Evolutionary conservation across 805 yeast species (phyloP).

Genomic region (Candida tammaniensis): DNA sequence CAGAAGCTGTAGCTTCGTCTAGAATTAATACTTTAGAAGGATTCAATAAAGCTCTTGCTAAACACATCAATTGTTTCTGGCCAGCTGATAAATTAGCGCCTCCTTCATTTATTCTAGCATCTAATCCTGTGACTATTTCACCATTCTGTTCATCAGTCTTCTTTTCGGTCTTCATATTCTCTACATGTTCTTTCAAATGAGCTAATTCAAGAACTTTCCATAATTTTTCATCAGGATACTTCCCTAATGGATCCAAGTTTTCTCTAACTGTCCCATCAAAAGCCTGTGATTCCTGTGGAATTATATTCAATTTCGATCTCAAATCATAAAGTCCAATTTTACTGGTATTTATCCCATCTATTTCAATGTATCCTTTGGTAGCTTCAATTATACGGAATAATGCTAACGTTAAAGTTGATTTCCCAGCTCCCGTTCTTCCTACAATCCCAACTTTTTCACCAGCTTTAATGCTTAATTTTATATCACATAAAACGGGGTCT

Average conservation of each 20-base stretch:
- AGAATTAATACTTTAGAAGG: slow-evolving; percentile 69
- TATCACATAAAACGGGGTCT: slow-evolving; percentile 71
- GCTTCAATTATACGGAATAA: slow-evolving; percentile 83
- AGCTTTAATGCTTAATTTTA: slow-evolving; percentile 62
- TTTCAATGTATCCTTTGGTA: slow-evolving; percentile 62
- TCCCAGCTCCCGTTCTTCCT: slow-evolving; percentile 97
- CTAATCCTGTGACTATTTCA: slow-evolving; percentile 18
- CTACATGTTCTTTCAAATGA: slow-evolving; percentile 68
- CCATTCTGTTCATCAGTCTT: slow-evolving; percentile 16
- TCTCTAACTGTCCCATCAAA: slow-evolving; percentile 84
- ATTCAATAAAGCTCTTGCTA: slow-evolving; percentile 41
- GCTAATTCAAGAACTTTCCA: slow-evolving; percentile 80
- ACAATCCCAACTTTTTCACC: slow-evolving; percentile 91
- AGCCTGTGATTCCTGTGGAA: slow-evolving; percentile 93
- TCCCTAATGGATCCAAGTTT: slow-evolving; percentile 79
- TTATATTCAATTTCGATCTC: slow-evolving; percentile 74
- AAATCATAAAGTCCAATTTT: slow-evolving; percentile 73
- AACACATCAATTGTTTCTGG: slow-evolving; percentile 37
- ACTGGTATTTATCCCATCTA: slow-evolving; percentile 68
- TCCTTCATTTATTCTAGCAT: slow-evolving; percentile 32
- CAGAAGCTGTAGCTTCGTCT: slow-evolving; percentile 74
- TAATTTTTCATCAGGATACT: slow-evolving; percentile 69
- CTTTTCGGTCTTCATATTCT: slow-evolving; percentile 46
- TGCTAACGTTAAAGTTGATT: slow-evolving; percentile 80
- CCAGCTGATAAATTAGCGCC: slow-evolving; percentile 40